Base-by-base conservation (phyloP, 2,329 filamentous ascomycete species). In the Sclerotinia spermophila region DNA sequence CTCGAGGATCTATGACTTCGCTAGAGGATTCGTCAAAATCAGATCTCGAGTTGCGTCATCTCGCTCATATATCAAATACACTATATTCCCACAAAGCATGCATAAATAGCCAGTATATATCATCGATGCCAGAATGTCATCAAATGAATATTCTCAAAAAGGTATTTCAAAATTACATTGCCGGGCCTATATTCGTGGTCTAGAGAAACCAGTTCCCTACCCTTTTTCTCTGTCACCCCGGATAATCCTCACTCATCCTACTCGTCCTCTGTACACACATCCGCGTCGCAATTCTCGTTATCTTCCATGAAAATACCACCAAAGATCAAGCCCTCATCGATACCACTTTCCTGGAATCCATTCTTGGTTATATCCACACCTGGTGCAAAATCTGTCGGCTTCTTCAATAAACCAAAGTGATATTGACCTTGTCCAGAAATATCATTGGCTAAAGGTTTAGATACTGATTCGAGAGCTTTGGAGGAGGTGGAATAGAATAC, bases 391-490 rank as follows among this genome's bases (percentile, higher is more conserved):
- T 76, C 73, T 10, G 74, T 75, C 8, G 85, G 83, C 82, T 89
- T 89, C 83, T 90, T 90, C 71, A 90, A 80, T 1, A 89, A 77
- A 48, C 88, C 88, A 67, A 90, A 84, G 77, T 90, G 88, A 78
- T 84, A 89, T 77, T 89, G 86, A 33, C 88, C 88, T 69, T 84
- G 83, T 7, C 87, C 87, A 55, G 82, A 82, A 69, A 88, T 81
- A 74, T 88, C 82, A 74, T 87, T 86, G 55, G 79, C 33, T 0
- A 85, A 75, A 0, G 83, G 79, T 27, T 81, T 78, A 0, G 83
- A 86, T n/a, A 85, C 83, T 1, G 80, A 77, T 44, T 81, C 79
- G 42, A 90, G 84, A 0, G 83, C 78, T 2, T 78, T 76, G 42
- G 77, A 77, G 58, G 82, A 84, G 27, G 80, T 79, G 2, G 87